phyloP scores from a whole-genome alignment of 768 basidiomycete genomes.

The Suillus weaverae region DNA sequence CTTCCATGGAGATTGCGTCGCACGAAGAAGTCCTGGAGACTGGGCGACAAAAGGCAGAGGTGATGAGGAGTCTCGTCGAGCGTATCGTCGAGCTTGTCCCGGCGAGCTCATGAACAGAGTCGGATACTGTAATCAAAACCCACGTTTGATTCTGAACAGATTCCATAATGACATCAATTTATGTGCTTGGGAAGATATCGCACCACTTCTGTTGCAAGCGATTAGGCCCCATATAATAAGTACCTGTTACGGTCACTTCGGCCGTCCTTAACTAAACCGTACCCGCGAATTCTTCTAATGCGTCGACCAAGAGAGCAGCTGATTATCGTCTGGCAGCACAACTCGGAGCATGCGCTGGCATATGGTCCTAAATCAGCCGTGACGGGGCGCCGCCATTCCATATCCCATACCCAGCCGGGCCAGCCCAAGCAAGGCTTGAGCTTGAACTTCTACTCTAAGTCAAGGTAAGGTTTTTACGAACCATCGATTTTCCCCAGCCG shows the following conservation, averaged over 20 bases:
- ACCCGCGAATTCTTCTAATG: background rate
- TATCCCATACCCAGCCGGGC: background rate
- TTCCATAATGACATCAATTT: background rate
- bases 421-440: background rate
- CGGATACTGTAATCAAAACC: background rate
- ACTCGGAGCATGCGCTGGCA: background rate
- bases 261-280: background rate
- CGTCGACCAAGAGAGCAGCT: background rate
- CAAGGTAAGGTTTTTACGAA: conserved; percentile 5
- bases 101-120: background rate
- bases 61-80: conserved; percentile 71
- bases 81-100: conserved; percentile 51
- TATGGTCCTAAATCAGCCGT: conserved; percentile 2
- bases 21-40: conserved; percentile 77
- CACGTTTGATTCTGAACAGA: background rate
- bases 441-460: background rate
- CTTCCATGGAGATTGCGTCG: conserved; percentile 52
- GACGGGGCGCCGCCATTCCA: conserved; percentile 8
- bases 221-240: conserved; percentile 1
- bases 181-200: background rate
- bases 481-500: background rate
- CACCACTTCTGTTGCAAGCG: conserved; percentile 1
- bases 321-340: background rate
- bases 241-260: background rate
- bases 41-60: conserved; percentile 66